Percentiles rank a stretch among this genome's conserved stretches.
phyloP scores from a whole-genome alignment of 495 filamentous ascomycete genomes.

The Penicillium verhagenii region DNA sequence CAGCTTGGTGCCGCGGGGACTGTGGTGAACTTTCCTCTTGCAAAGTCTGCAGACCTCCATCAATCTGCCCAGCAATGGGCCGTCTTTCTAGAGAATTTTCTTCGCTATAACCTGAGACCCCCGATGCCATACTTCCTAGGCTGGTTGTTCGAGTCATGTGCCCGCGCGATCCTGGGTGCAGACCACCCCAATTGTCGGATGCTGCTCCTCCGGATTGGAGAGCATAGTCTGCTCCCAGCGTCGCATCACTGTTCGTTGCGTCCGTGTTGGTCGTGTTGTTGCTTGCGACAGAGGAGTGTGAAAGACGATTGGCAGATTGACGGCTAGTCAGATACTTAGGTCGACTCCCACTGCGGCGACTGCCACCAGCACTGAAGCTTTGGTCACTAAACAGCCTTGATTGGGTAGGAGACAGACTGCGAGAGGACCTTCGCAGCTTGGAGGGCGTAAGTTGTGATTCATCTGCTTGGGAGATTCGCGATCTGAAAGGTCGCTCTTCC shows the following conservation, averaged over 20 bases:
- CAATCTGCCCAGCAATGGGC: constrained; percentile 36
- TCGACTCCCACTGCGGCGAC: constrained; percentile 43
- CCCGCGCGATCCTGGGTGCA: constrained; percentile 42
- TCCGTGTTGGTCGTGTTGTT: constrained; percentile 58
- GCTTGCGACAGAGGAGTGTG: constrained; percentile 69
- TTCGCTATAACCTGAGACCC: constrained; percentile 75
- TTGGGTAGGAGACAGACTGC: constrained; percentile 39
- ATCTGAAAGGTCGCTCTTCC: constrained; percentile 28
- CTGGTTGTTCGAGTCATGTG: constrained; percentile 77
- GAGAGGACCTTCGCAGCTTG: constrained; percentile 23
- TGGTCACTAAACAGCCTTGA: constrained; percentile 35
- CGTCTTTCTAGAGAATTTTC: constrained; percentile 45
- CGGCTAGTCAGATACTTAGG: constrained; percentile 74
- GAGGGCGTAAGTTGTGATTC: constrained; percentile 35
- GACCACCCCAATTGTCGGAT: constrained; percentile 55
- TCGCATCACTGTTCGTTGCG: constrained; percentile 63
- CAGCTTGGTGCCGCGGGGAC: constrained; percentile 32
- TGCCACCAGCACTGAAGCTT: constrained; percentile 28
- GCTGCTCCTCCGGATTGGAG: constrained; percentile 79
- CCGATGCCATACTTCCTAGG: constrained; percentile 93
- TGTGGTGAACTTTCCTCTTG: constrained; percentile 55
- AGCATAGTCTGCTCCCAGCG: constrained; percentile 79
- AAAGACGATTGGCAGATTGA: constrained; percentile 74
- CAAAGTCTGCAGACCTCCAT: constrained; percentile 58
- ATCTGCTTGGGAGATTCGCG: constrained; percentile 18